phyloP scores from a whole-genome alignment of 2,329 filamentous ascomycete genomes.

The Acephala macrosclerotiorum region DNA sequence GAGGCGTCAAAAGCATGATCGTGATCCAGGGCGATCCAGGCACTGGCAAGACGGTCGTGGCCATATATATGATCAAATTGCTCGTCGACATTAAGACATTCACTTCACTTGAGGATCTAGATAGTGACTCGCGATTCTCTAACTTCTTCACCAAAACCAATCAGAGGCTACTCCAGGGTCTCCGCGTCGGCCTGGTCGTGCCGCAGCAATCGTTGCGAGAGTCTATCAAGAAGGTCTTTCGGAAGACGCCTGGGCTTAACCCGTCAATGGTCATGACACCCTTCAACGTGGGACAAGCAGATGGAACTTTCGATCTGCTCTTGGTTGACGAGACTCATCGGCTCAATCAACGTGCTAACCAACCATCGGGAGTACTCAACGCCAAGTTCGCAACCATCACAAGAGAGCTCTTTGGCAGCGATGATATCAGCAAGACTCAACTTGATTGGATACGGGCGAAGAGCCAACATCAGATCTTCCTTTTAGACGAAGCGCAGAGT shows the following conservation, averaged over 20 bases:
- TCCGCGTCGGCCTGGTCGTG: conserved; percentile 24
- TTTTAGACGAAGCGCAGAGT: conserved; percentile 27
- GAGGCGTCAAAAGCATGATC: conserved; percentile 21
- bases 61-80: conserved; percentile 29
- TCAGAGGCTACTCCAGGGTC: conserved; percentile 22
- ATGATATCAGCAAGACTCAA: conserved; percentile 26
- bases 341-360: conserved; percentile 27
- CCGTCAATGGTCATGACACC: conserved; percentile 27
- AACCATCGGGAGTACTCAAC: conserved; percentile 23
- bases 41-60: conserved; percentile 27
- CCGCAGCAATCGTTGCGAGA: conserved; percentile 28
- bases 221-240: conserved; percentile 26
- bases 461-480: conserved; percentile 27
- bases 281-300: conserved; percentile 26
- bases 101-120: conserved; percentile 26
- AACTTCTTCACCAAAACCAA: conserved; percentile 25
- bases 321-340: conserved; percentile 27
- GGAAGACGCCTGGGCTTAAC: conserved; percentile 25
- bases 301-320: conserved; percentile 24
- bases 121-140: conserved; percentile 24
- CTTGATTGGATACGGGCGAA: conserved; percentile 28
- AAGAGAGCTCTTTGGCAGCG: conserved; percentile 24
- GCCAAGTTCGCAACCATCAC: conserved; percentile 28
- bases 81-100: conserved; percentile 27
- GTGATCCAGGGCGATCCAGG: conserved; percentile 27